Base-by-base conservation (phyloP, 306 rosid species). In the Cicer bijugum region DNA sequence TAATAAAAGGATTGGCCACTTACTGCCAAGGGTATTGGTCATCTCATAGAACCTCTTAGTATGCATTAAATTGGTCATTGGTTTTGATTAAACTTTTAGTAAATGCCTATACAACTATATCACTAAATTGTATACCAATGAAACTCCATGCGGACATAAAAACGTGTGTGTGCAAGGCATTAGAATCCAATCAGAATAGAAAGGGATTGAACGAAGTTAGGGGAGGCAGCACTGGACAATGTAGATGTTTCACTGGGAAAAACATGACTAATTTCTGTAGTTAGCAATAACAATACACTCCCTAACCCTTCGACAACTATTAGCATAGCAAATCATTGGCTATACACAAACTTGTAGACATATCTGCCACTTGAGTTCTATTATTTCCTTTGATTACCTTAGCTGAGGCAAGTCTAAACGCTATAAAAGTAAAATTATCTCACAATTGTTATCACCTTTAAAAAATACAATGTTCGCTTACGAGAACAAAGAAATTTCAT, bases 301-400 rank as follows among this genome's bases (percentile, higher is more conserved):
- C 71, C 45, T 12, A 57, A 46, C 42, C 48, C 39, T 6, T 19
- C 47, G 12, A 68, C 5, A 68, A 44, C 12, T 8, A 6, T 17
- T 17, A 57, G 10, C 15, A 6, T 38, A 44, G 8, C 50, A 59
- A 47, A 20, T 19, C 53, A 6, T 57, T 20, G 55, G 71, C 53
- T 47, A 47, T 39, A 47, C 46, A 59, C 65, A 77, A 60, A 40
- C 37, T 17, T 48, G 61, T 19, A 39, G 39, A 12, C 35, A 50
- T 38, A 58, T 53, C 69, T 9, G 65, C 72, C 40, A 51, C 65
- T 14, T 15, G 40, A 50, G 9, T 60, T 62, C 16, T 61, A 70
- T 48, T 47, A 50, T 48, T 48, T 48, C 58, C 81, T 45, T 51
- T 14, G n/a, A 71, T 38, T 47, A 66, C 20, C 61, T 56, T 56